Percentiles rank a stretch among this genome's conserved stretches.
These are phyloP conservation scores for Orbilia blumenaviensis DNA, from an alignment of 2,329 filamentous ascomycete species.

Conservation along the genomic window DNA sequence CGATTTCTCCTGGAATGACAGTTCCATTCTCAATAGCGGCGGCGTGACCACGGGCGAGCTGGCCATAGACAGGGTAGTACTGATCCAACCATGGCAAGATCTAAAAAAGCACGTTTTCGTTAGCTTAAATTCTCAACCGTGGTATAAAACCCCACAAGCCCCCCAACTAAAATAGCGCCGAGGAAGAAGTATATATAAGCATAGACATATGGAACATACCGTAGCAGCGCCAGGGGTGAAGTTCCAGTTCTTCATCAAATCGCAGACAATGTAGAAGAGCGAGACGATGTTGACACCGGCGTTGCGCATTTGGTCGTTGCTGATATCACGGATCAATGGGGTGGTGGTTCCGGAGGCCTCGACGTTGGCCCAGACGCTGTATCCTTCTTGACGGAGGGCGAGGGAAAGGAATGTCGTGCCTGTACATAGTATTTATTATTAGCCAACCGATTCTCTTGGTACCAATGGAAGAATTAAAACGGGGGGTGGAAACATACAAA, in stretches of 20 bases:
- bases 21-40: constrained; percentile 71
- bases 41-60: constrained; percentile 70
- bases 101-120: background rate
- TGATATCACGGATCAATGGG: constrained; percentile 69
- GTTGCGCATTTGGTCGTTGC: constrained; percentile 73
- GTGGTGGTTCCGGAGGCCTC: constrained; percentile 76
- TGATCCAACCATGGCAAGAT: constrained; percentile 54
- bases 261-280: constrained; percentile 72
- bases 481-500: constrained; percentile 64
- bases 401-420: constrained; percentile 76
- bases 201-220: constrained; percentile 8
- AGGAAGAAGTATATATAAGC: background rate
- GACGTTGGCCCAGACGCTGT: constrained; percentile 77
- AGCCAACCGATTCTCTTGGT: background rate
- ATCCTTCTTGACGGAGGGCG: constrained; percentile 75
- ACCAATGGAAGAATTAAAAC: background rate
- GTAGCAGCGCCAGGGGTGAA: constrained; percentile 62
- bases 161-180: constrained; percentile 1
- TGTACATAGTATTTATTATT: constrained; percentile 55
- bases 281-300: constrained; percentile 73
- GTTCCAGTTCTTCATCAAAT: constrained; percentile 77
- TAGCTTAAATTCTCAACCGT: background rate
- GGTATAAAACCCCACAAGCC: no score
- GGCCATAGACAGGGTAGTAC: constrained; percentile 73
- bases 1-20: constrained; percentile 67